These are phyloP conservation scores for Colletotrichum musicola DNA, from an alignment of 2,329 filamentous ascomycete species.

Conservation along the genomic window DNA sequence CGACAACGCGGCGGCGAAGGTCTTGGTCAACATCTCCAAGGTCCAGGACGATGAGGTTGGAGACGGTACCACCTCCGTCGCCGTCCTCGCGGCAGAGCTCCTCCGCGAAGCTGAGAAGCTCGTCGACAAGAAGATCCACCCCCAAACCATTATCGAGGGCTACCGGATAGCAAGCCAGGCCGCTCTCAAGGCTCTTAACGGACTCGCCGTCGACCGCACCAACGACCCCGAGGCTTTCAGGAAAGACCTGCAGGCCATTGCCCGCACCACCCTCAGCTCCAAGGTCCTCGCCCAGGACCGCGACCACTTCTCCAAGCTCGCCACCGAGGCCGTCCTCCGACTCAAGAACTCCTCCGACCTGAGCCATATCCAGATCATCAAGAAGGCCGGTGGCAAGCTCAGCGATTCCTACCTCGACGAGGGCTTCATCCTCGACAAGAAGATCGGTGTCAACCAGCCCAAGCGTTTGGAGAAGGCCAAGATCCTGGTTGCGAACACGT, in stretches of 20 bases:
- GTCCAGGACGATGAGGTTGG: conserved; percentile 99
- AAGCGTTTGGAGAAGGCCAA: conserved; percentile 98
- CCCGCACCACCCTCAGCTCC: conserved; percentile 94
- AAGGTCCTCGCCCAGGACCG: conserved; percentile 97
- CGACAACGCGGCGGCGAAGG: conserved; percentile 98
- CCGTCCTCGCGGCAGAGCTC: conserved; percentile 93
- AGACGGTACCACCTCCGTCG: conserved; percentile 97
- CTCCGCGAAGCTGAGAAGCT: conserved; percentile 97
- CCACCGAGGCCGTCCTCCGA: conserved; percentile 90
- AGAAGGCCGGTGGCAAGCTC: conserved; percentile 98
- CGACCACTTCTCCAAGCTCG: conserved; percentile 89
- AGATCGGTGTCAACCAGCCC: conserved; percentile 98
- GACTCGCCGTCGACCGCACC: conserved; percentile 90
- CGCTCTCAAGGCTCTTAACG: conserved; percentile 85
- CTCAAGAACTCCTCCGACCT: conserved; percentile 92
- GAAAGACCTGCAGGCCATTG: conserved; percentile 90
- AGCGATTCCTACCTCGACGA: conserved; percentile 98
- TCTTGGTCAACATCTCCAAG: conserved; percentile 98
- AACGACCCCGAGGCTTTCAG: conserved; percentile 85
- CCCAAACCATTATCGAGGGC: conserved; percentile 98
- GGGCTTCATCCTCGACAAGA: conserved; percentile 99
- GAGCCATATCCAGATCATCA: conserved; percentile 99
- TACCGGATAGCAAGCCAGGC: conserved; percentile 97
- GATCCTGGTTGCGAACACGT: conserved; percentile 96
- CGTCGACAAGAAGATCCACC: conserved; percentile 98